Evolutionary conservation across 2,329 filamentous ascomycete species (phyloP), one percentile per base, ranked within the genome.

Genomic region (Metarhizium humberi): DNA sequence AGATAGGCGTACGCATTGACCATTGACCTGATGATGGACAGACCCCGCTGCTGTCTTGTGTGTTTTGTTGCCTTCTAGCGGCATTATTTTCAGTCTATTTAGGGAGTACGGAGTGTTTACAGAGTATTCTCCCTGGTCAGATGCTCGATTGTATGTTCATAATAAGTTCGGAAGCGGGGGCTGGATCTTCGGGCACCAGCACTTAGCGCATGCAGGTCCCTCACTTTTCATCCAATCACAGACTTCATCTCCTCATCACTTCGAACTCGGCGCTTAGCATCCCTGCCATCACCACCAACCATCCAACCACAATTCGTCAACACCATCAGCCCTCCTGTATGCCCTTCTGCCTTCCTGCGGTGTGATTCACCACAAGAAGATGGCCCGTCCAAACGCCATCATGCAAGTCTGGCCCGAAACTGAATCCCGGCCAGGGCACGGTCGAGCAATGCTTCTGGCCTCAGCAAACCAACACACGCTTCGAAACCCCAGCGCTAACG

Each of bases 291-390:
- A 69, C 64, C 55, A 53, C 55, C 57, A 43, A 57, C 57, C 58
- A 59, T 63, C 75, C 76, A 78, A 78, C 72, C 73, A 76, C 62
- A 63, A 53, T 48, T 50, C 60, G 54, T 55, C 52, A 55, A 43
- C 55, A 48, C 54, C 52, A 38, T 46, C 48, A 46, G 34, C 25
- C 50, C 51, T 51, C 55, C 25, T 25, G 57, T 25, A 3, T 25
- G 25, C 25, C 25, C 25, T 25, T 25, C 25, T 34, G 47, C 55
- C 55, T 36, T 38, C 43, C 52, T 62, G 52, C 55, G 50, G 30
- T 30, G 14, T n/a, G 50, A 55, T 53, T 55, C 55, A 58, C 53
- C 40, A 51, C 11, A 38, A 25, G 25, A 49, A 50, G 36, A 38
- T n/a, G 50, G 20, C 34, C 8, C 34, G 34, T 54, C 51, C 48